Conservation (phyloP, 2,329 filamentous ascomycete genomes). For the Fonsecaea erecta region DNA sequence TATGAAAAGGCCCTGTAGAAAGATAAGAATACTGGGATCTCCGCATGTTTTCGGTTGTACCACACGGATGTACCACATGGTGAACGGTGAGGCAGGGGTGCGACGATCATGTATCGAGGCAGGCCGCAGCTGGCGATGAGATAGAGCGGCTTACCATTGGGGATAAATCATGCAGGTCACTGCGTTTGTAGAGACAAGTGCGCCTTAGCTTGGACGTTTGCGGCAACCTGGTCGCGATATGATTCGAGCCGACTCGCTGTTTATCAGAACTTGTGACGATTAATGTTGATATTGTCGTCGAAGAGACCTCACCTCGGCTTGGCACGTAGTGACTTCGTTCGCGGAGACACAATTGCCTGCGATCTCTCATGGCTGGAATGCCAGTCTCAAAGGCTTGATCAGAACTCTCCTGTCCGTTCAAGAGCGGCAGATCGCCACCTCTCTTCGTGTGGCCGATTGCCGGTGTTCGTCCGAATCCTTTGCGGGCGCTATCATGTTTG, state of each 20-base stretch:
- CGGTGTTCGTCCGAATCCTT: not conserved
- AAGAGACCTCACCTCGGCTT: not conserved
- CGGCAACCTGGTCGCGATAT: not conserved
- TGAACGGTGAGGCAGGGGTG: not conserved
- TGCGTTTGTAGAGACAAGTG: not conserved
- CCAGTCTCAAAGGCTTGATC: not conserved
- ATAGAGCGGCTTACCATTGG: not conserved
- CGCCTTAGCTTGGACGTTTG: not conserved
- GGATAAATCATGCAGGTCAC: not conserved
- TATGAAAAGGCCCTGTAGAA: not conserved
- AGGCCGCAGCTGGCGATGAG: not conserved
- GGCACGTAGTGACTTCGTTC: not conserved
- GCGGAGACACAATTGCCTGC: not conserved
- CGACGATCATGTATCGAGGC: not conserved
- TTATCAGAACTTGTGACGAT: not conserved
- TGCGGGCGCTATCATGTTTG: slow-evolving; percentile 12
- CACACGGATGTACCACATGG: slow-evolving; percentile 11
- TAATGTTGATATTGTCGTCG: not conserved
- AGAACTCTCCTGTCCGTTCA: not conserved
- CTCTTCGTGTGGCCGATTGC: not conserved
- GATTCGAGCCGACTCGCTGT: not conserved
- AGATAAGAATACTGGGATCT: slow-evolving; percentile 15
- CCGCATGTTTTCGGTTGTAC: not conserved
- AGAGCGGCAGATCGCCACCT: not conserved
- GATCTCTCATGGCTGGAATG: not conserved